Evolutionary conservation across 805 yeast genomes (phyloP).

Genomic region (Isabelozyma gotoi): DNA sequence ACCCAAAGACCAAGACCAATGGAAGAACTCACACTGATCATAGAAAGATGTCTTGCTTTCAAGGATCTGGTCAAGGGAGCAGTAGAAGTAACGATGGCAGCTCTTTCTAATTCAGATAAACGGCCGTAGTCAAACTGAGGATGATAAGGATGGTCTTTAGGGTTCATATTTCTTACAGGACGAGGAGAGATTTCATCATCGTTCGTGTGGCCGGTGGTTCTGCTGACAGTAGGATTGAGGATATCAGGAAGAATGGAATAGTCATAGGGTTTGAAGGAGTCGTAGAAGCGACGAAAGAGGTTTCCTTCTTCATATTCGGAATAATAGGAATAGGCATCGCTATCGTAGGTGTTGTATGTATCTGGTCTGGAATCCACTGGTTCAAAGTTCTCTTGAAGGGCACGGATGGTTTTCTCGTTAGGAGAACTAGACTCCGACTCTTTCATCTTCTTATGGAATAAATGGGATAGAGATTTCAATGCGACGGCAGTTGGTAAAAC

Average conservation of each 20-base stretch:
- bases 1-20: conserved; percentile 70
- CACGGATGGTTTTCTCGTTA: neutral
- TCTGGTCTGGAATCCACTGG: neutral
- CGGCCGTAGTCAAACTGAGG: conserved; percentile 27
- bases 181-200: neutral
- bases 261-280: conserved; percentile 27
- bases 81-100: conserved; percentile 33
- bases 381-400: neutral
- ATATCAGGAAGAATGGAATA: conserved; percentile 17
- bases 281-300: conserved; percentile 12
- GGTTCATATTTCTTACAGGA: neutral
- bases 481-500: neutral
- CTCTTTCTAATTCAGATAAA: conserved; percentile 29
- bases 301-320: conserved; percentile 2
- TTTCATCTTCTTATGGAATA: neutral
- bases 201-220: neutral
- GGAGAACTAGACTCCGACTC: conserved; percentile 1
- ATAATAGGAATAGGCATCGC: neutral
- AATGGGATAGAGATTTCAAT: neutral
- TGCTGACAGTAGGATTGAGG: conserved; percentile 1
- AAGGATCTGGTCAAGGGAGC: conserved; percentile 33
- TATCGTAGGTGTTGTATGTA: neutral
- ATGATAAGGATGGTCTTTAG: conserved; percentile 14
- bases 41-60: conserved; percentile 60
- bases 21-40: conserved; percentile 68